A percentile compares a stretch with the other conserved stretches of the same genome.
phyloP scores from a whole-genome alignment of 1,139 yeast genomes.

The Blastobotrys malaysiensis region DNA sequence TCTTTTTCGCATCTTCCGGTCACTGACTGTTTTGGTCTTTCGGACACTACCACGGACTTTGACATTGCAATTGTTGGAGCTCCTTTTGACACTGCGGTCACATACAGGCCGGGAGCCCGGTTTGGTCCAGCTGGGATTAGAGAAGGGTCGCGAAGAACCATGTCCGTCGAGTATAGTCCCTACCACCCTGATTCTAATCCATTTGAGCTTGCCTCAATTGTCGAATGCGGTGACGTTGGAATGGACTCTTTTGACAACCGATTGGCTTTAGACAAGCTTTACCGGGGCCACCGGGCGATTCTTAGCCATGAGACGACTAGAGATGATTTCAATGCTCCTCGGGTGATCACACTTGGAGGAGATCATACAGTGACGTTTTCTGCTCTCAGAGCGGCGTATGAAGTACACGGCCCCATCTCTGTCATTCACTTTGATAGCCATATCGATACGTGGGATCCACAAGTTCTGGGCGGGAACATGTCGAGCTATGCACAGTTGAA shows the following conservation, averaged over 20 bases:
- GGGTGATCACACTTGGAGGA: conserved; percentile 68
- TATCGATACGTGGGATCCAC: conserved; percentile 62
- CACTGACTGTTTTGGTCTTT: conserved; percentile 45
- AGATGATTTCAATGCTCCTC: conserved; percentile 34
- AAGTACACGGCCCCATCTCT: conserved; percentile 56
- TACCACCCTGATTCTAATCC: conserved; percentile 58
- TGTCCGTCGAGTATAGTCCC: conserved; percentile 32
- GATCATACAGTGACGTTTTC: conserved; percentile 70
- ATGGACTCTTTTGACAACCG: conserved; percentile 75
- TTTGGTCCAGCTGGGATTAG: conserved; percentile 77
- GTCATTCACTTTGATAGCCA: conserved; percentile 75
- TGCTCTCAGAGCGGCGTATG: conserved; percentile 55
- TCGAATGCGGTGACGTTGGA: conserved; percentile 79
- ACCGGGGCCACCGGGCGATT: conserved; percentile 48
- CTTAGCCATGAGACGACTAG: conserved; percentile 3
- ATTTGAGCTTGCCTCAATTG: conserved; percentile 49
- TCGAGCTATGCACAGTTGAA: conserved; percentile 42
- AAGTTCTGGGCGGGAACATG: conserved; percentile 63
- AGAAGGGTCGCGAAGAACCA: conserved; percentile 56
- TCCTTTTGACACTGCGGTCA: conserved; percentile 72
- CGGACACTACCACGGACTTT: conserved; percentile 33
- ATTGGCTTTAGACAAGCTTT: conserved; percentile 66
- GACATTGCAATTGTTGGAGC: conserved; percentile 72
- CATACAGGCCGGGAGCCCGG: conserved; percentile 71
- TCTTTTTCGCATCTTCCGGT: conserved; percentile 71